These are phyloP conservation scores for Luvunga scandens DNA, from an alignment of 345 rosid genomes.

Conservation along the genomic window DNA sequence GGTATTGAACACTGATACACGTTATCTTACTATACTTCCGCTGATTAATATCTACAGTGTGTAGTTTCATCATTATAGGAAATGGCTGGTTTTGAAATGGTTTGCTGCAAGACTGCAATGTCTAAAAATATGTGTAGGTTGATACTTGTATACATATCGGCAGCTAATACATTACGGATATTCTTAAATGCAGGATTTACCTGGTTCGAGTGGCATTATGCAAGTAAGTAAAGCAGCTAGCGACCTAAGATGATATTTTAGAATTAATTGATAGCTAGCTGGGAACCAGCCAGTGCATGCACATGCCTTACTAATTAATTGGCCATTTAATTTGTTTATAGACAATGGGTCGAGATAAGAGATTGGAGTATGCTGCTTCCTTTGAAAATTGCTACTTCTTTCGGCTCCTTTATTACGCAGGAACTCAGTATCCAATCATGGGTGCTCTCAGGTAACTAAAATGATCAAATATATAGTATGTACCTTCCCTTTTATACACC, in stretches of 20 bases:
- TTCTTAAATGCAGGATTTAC: slow-evolving; percentile 64
- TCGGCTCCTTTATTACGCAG: slow-evolving; percentile 86
- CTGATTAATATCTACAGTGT: no score
- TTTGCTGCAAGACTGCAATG: neutral
- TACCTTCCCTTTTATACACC: no score
- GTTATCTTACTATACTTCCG: neutral
- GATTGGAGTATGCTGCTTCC: slow-evolving; percentile 85
- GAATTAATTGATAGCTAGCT: neutral
- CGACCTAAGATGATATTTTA: neutral
- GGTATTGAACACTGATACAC: neutral
- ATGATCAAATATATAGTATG: neutral
- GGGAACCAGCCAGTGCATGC: no score
- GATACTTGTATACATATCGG: neutral
- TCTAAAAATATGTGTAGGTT: no score
- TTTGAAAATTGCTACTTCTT: slow-evolving; percentile 81
- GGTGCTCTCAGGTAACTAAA: slow-evolving; percentile 76
- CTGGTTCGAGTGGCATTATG: slow-evolving; percentile 91
- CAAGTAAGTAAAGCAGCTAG: slow-evolving; percentile 58
- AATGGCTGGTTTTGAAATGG: neutral
- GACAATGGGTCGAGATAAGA: slow-evolving; percentile 93
- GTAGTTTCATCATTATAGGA: no score
- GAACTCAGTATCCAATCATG: slow-evolving; percentile 96
- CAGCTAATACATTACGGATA: slow-evolving; percentile 2
- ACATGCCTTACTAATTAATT: slow-evolving; percentile 11
- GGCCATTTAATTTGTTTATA: slow-evolving; percentile 16